phyloP scores from a whole-genome alignment of 257 asterid genomes.

The Penstemon newberryi region DNA sequence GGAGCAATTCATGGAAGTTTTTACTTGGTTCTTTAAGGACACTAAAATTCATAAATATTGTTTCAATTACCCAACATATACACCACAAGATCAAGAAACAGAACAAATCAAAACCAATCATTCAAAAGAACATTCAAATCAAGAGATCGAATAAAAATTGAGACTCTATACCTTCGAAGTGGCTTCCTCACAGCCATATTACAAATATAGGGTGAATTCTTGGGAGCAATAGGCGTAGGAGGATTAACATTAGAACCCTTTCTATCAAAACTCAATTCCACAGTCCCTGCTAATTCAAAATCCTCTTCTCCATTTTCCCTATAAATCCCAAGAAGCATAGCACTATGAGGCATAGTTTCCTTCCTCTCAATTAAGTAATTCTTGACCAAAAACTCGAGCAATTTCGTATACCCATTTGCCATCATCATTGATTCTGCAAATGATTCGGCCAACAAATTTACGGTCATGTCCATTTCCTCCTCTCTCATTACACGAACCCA shows the following conservation, averaged over 20 bases:
- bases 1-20: not conserved
- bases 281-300: constrained; percentile 84
- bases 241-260: constrained; percentile 78
- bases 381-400: constrained; percentile 73
- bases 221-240: constrained; percentile 85
- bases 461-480: constrained; percentile 79
- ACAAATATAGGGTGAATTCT: constrained; percentile 76
- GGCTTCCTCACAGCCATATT: constrained; percentile 89
- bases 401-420: constrained; percentile 58
- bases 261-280: constrained; percentile 67
- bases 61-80: not conserved
- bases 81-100: constrained; percentile 22
- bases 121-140: not conserved
- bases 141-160: constrained; percentile 8
- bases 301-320: constrained; percentile 72
- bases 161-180: constrained; percentile 58
- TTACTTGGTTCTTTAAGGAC: too few relatives aligned
- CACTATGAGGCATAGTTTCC: constrained; percentile 63
- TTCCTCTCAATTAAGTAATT: constrained; percentile 85
- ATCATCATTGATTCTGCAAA: constrained; percentile 85
- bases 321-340: constrained; percentile 77
- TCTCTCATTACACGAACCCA: constrained; percentile 71
- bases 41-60: too few relatives aligned
- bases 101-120: not conserved
- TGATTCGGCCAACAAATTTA: constrained; percentile 67